Evolutionary conservation across 345 rosid genomes (phyloP), one percentile per base, ranked within the genome.

Genomic region (Eucalyptus globulus): DNA sequence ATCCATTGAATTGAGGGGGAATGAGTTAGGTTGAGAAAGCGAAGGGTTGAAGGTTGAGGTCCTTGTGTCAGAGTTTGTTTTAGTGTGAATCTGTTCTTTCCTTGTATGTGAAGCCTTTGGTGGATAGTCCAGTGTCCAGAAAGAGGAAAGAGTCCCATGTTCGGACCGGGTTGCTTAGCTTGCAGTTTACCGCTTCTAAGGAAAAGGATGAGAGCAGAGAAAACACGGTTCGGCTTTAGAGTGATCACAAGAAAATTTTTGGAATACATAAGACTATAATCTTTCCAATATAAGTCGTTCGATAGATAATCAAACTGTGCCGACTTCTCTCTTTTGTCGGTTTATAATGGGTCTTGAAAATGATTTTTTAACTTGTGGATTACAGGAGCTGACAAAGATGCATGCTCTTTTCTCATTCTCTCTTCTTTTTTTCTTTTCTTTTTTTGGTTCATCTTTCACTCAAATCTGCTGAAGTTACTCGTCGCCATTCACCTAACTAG

Each of bases 21-120:
- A 87, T 67, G 91, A 87, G 94, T 92, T 93, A 91, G 96, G 95
- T 94, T 54, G 88, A 22, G 86, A 92, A 93, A 93, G 93, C 87
- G 88, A 93, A 93, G 85, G 47, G 47, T 76, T 76, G 85, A 76
- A 76, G 85, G 85, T 40, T 76, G 85, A 76, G 85, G 85, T 11
- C 85, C 24, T 37, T 21, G 47, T 76, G 85, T 76, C 85, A 76
- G 85, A 40, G 51, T 47, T 62, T 54, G 53, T 60, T 31, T 31
- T 49, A 27, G n/a, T 49, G 29, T 40, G 49, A 86, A 56, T 58
- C 80, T 81, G 45, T 89, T 90, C 87, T 89, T 94, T 92, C 91
- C 94, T 91, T 94, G 90, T 89, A 62, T 90, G 62, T 90, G 87
- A 94, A 95, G 95, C 90, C 90, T 87, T 43, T 49, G 88, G 81